Percentiles rank a stretch among this genome's conserved stretches.
phyloP scores from a whole-genome alignment of 768 basidiomycete genomes.

The Boletus rubescentipes region DNA sequence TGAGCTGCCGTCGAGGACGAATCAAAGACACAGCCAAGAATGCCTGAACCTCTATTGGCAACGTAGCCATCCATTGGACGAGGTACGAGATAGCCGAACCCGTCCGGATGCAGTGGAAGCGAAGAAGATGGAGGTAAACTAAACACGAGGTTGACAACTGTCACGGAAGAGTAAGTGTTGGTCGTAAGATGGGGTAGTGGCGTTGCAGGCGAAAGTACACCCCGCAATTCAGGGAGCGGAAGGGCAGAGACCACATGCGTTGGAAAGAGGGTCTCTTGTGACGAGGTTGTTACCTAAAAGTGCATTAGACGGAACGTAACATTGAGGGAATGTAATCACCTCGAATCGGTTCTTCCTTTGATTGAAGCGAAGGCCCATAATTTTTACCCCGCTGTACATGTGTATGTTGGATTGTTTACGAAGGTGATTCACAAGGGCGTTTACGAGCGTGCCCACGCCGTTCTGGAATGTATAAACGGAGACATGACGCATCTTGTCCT shows the following conservation, averaged over 20 bases:
- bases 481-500: conserved; percentile 48
- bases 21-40: conserved; percentile 90
- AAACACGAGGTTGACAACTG: conserved; percentile 90
- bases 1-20: conserved; percentile 70
- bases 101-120: conserved; percentile 65
- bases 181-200: conserved; percentile 61
- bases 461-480: conserved; percentile 82
- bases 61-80: conserved; percentile 61
- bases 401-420: conserved; percentile 53
- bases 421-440: conserved; percentile 52
- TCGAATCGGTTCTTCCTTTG: conserved; percentile 40
- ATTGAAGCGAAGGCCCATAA: conserved; percentile 35
- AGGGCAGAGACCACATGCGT: conserved; percentile 79
- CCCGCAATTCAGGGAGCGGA: conserved; percentile 54
- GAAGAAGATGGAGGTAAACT: conserved; percentile 38
- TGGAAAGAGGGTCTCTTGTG: conserved; percentile 37
- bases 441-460: conserved; percentile 69
- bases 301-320: conserved; percentile 4
- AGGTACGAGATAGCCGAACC: conserved; percentile 94
- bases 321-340: conserved; percentile 34
- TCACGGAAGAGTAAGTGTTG: conserved; percentile 79
- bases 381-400: conserved; percentile 45
- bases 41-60: conserved; percentile 38
- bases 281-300: conserved; percentile 34
- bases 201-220: conserved; percentile 39